Conservation (phyloP, 495 filamentous ascomycete genomes). For the Tuber melanosporum region DNA sequence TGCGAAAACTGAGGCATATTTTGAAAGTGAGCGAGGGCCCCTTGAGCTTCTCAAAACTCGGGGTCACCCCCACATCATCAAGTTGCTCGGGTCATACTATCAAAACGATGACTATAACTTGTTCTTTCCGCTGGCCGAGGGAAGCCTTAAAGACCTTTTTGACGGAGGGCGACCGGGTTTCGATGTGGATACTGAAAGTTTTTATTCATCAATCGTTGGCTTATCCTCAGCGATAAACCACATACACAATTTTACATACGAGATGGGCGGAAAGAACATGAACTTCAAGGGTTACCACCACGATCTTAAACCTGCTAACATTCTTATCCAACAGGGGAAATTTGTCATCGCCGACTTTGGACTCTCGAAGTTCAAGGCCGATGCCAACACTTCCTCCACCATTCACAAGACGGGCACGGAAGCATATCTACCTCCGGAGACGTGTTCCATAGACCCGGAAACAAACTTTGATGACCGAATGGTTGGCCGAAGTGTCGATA, state of each 20-base stretch:
- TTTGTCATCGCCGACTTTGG: slow-evolving; percentile 33
- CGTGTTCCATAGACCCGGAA: not conserved
- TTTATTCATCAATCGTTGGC: slow-evolving; percentile 10
- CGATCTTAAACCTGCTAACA: slow-evolving; percentile 35
- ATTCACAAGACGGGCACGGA: not conserved
- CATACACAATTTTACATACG: slow-evolving; percentile 13
- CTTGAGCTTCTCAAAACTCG: slow-evolving; percentile 1
- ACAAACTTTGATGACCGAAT: slow-evolving; percentile 6
- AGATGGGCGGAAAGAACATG: not conserved
- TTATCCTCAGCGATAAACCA: slow-evolving; percentile 17
- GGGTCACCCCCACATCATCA: slow-evolving; percentile 18
- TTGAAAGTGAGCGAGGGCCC: slow-evolving; percentile 7
- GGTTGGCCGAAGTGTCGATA: slow-evolving; percentile 34
- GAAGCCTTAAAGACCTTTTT: slow-evolving; percentile 10
- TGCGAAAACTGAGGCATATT: not conserved
- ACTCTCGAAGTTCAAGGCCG: slow-evolving; percentile 7
- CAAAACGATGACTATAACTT: not conserved
- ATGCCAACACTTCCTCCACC: not conserved
- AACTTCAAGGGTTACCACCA: slow-evolving; percentile 20
- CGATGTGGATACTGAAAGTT: not conserved
- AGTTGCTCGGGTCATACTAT: slow-evolving; percentile 12
- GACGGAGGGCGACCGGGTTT: not conserved
- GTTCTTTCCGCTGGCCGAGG: slow-evolving; percentile 16
- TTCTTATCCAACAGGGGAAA: slow-evolving; percentile 16
- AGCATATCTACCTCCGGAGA: slow-evolving; percentile 18